Percentiles rank a stretch among this genome's conserved stretches.
Conservation (phyloP, 2,329 filamentous ascomycete species). For the Fusarium sp. region DNA sequence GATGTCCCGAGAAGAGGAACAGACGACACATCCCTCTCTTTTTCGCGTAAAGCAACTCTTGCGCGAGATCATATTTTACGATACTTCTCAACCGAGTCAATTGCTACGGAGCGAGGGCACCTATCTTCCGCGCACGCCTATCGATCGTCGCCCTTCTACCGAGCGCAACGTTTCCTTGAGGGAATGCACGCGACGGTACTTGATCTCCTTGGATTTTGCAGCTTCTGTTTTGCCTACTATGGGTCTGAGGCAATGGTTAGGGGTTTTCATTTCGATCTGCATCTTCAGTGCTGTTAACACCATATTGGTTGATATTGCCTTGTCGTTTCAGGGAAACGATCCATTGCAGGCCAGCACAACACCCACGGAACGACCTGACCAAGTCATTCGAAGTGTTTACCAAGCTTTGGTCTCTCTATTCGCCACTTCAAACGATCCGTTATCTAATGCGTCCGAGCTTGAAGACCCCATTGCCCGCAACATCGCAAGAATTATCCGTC, state of each 20-base stretch:
- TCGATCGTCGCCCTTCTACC: slow-evolving; percentile 60
- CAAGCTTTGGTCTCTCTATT: slow-evolving; percentile 64
- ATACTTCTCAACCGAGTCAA: slow-evolving; percentile 62
- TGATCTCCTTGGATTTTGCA: slow-evolving; percentile 64
- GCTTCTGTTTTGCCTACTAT: slow-evolving; percentile 54
- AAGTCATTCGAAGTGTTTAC: slow-evolving; percentile 61
- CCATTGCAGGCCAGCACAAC: slow-evolving; percentile 15
- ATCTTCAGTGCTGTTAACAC: slow-evolving; percentile 69
- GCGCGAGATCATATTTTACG: slow-evolving; percentile 66
- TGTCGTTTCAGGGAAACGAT: slow-evolving; percentile 28
- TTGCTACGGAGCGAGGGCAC: slow-evolving; percentile 46
- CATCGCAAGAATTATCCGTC: slow-evolving; percentile 59
- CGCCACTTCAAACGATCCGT: slow-evolving; percentile 57
- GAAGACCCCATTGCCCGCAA: slow-evolving; percentile 59
- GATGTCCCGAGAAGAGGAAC: slow-evolving; percentile 60
- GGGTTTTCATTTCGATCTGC: slow-evolving; percentile 66
- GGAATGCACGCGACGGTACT: slow-evolving; percentile 63
- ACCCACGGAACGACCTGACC: slow-evolving; percentile 32
- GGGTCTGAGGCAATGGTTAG: slow-evolving; percentile 61
- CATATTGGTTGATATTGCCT: slow-evolving; percentile 60
- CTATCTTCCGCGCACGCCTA: slow-evolving; percentile 42
- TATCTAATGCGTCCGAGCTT: slow-evolving; percentile 55
- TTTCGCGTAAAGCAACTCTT: slow-evolving; percentile 67
- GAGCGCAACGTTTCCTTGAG: slow-evolving; percentile 62
- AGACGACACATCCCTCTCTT: slow-evolving; percentile 61